Base-by-base conservation (phyloP, 2,329 filamentous ascomycete species). In the Neodidymelliopsis sp. region DNA sequence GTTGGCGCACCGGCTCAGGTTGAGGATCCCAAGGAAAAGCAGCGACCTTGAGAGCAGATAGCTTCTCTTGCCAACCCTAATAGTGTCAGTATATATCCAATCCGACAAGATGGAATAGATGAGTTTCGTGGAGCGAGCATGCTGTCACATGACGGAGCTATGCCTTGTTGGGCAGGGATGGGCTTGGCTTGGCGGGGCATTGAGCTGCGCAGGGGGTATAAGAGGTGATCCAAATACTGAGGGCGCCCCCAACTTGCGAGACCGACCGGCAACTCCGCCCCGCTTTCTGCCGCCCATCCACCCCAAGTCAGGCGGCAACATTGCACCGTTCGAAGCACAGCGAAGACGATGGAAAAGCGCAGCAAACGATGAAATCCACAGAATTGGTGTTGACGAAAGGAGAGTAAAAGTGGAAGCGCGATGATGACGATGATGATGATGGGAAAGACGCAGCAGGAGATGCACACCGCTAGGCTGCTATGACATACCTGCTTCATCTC, bases 1-100 rank as follows among this genome's bases (percentile, higher is more conserved):
- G 68, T 49, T 74, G 73, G 56, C 70, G 71, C 40, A 84, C 82
- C 41, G 89, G 86, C 47, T 70, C 68, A 16, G 67, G 67, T 44
- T 67, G 87, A 31, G 94, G 93, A 70, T 99, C 94, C 94, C 94
- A 99, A 9, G 94, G 93, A 71, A 97, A 97, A 48, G 84, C 80
- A 51, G 94, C 94, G 54, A 97, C 88, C 59, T 88, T 85, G 59
- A 95, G 85, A 61, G 86, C 85, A 1, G 92, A 89, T 25, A 99
- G 82, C 75, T 95, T 97, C 65, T 87, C 82, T 79, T 97, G 92
- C 94, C 94, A 99, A 77, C 87, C 90, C 92, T 97, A 42, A 36
- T 15, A 42, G 40, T 65, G 67, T 63, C 49, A 60, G 57, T 47
- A 47, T 47, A 28, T 49, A 25, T 35, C 48, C 37, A 19, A 19